Evolutionary conservation across 495 filamentous ascomycete genomes (phyloP).

Genomic region (Viridothelium virens): DNA sequence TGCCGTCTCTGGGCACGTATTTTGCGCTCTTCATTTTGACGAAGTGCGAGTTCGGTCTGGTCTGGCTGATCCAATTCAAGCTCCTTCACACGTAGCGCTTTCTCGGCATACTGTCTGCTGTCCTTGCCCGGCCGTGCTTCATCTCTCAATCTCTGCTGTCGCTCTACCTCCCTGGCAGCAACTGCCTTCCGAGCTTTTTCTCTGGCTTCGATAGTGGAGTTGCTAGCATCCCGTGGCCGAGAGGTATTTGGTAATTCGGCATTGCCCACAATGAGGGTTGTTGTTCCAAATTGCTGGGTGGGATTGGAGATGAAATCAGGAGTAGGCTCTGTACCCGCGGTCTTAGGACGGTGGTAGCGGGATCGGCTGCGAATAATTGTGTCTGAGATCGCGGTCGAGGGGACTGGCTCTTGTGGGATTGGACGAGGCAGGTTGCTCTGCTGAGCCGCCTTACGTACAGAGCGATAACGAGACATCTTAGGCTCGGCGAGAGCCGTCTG

Average conservation of each 20-base stretch:
- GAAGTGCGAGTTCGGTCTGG: neutral
- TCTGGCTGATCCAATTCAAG: slow-evolving; percentile 12
- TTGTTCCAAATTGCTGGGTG: neutral
- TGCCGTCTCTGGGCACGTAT: slow-evolving; percentile 9
- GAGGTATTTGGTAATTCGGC: neutral
- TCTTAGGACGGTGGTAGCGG: slow-evolving; percentile 30
- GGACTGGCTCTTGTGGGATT: neutral
- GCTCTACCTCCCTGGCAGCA: slow-evolving; percentile 26
- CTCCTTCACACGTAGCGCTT: slow-evolving; percentile 16
- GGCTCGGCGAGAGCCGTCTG: neutral
- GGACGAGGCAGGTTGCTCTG: neutral
- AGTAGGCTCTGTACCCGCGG: neutral
- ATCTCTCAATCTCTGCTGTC: slow-evolving; percentile 23
- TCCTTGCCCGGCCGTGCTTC: slow-evolving; percentile 22
- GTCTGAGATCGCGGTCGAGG: slow-evolving; percentile 16
- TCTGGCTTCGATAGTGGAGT: neutral
- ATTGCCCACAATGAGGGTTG: neutral
- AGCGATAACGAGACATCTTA: slow-evolving; percentile 33
- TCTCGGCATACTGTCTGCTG: slow-evolving; percentile 21
- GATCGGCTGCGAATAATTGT: slow-evolving; percentile 30
- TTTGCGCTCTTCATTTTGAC: slow-evolving; percentile 12
- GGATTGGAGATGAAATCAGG: neutral
- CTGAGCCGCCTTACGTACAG: slow-evolving; percentile 25
- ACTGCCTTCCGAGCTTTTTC: slow-evolving; percentile 11
- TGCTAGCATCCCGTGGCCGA: neutral